Base-by-base conservation (phyloP, 306 rosid genomes). In the Cucumis hystrix region DNA sequence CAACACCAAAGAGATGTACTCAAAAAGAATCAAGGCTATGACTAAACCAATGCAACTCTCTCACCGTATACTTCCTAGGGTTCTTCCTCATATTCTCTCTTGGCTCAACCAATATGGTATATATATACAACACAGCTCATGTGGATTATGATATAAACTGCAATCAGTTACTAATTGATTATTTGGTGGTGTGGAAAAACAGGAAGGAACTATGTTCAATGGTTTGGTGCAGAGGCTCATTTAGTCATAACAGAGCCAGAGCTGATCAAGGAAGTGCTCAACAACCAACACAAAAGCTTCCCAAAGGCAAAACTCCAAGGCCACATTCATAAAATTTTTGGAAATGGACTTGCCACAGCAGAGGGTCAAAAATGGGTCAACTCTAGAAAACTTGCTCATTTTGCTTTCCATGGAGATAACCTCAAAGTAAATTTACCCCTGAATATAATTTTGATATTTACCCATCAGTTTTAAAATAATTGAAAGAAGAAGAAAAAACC, bases 341-440 rank as follows among this genome's bases (percentile, higher is more conserved):
- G 84, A 56, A 78, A 83, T 78, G 84, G 88, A 10, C 66, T 83
- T 30, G 64, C 40, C 62, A 68, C 52, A 23, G 54, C 80, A 25
- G 63, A 78, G 7, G 78, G 81, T 18, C 78, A 77, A 66, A 76
- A 57, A 55, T 83, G 87, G 87, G 76, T 11, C 8, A 83, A 60
- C 28, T 10, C 78, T 14, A 21, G 83, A 15, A 86, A 86, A 73
- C 20, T 86, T 4, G 85, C 85, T 25, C 78, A 81, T 56, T 60
- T 37, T 73, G 83, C 85, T 51, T 81, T 86, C 39, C 89, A 86
- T 79, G 82, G 70, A 5, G 85, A 83, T 47, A 86, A 64, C 76
- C 79, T 86, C 45, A 86, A 77, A 49, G 87, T 83, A 47, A 12
- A 11, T 33, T 33, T 33, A 3, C 37, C 37, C 37, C 37, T 33